Conservation (phyloP, 352 stramenopile species). For the Halophytophthora polymorphica region DNA sequence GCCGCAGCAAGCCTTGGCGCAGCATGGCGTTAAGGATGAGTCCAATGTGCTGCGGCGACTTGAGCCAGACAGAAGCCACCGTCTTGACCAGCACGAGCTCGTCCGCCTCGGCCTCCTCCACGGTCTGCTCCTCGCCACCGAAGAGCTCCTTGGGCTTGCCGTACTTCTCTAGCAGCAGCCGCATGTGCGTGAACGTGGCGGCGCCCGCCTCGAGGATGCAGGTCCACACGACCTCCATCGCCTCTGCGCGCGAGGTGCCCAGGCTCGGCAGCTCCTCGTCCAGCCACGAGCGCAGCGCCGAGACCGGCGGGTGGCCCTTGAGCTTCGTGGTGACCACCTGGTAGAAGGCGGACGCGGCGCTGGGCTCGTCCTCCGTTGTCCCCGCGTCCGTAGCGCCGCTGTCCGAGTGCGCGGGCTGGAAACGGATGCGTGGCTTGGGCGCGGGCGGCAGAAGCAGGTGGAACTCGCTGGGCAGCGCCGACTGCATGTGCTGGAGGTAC, state of each 20-base stretch:
- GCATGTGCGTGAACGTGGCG: constrained; percentile 84
- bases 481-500: constrained; percentile 85
- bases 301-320: constrained; percentile 57
- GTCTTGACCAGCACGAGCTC: constrained; percentile 69
- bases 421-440: constrained; percentile 68
- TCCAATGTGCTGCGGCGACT: constrained; percentile 81
- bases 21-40: constrained; percentile 83
- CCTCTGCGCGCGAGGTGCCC: constrained; percentile 43
- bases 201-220: constrained; percentile 72
- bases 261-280: constrained; percentile 46
- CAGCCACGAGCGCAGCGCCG: constrained; percentile 54
- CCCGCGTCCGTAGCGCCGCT: constrained; percentile 4
- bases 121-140: constrained; percentile 25
- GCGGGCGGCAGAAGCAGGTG: constrained; percentile 73
- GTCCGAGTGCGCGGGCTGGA: constrained; percentile 28
- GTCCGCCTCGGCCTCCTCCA: constrained; percentile 23
- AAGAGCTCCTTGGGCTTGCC: constrained; percentile 50
- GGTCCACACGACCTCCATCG: constrained; percentile 71
- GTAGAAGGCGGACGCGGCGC: constrained; percentile 46
- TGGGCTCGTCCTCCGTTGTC: constrained; percentile 8
- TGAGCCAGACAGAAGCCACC: constrained; percentile 70
- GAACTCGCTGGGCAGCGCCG: constrained; percentile 64
- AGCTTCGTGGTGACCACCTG: constrained; percentile 59
- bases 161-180: constrained; percentile 79
- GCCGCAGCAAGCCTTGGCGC: constrained; percentile 56